Evolutionary conservation across 2,329 filamentous ascomycete genomes (phyloP), one percentile per base, ranked within the genome.

Genomic region (Dissoconium aciculare): DNA sequence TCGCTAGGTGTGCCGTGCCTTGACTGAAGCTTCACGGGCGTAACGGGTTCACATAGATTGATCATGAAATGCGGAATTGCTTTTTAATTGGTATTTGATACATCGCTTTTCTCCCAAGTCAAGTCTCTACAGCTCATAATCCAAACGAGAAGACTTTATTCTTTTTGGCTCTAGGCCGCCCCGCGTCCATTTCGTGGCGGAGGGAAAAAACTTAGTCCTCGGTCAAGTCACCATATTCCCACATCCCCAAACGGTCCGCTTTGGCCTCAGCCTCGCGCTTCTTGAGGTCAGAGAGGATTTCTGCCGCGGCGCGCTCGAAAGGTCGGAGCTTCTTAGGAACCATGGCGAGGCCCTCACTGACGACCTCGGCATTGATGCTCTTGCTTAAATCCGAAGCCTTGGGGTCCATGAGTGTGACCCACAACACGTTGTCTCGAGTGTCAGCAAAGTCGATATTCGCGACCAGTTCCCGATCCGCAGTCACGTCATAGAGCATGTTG

Each of bases 221-320:
- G 10, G 83, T 92, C 51, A 93, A 67, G 55, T 95, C 89, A 45
- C 89, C 89, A 58, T 95, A 98, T 68, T 98, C 89, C 85, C 87
- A 98, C 70, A 93, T 89, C 26, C 89, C 89, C 43, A 74, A 66
- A 39, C 84, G 72, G 34, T 75, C 74, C 33, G 70, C 64, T 69
- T 91, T 93, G 4, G 87, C 87, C 55, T 77, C 66, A 19, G 68
- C 65, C 63, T 92, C 78, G 30, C 78, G 70, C 55, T 78, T 69
- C 50, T 71, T 75, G 38, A 94, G 61, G 45, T 71, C 70, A 55
- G 73, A 70, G 39, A 93, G 59, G 26, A 84, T 72, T 17, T 79
- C 68, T 34, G 69, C 68, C 27, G 81, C 80, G 5, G 72, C 74
- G 35, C 78, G 69, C 66, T 95, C 89, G 80, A 85, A 95, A 0